Percentiles rank a stretch among this genome's conserved stretches.
phyloP scores from a whole-genome alignment of 2,329 filamentous ascomycete species.

The Zymoseptoria passerinii region DNA sequence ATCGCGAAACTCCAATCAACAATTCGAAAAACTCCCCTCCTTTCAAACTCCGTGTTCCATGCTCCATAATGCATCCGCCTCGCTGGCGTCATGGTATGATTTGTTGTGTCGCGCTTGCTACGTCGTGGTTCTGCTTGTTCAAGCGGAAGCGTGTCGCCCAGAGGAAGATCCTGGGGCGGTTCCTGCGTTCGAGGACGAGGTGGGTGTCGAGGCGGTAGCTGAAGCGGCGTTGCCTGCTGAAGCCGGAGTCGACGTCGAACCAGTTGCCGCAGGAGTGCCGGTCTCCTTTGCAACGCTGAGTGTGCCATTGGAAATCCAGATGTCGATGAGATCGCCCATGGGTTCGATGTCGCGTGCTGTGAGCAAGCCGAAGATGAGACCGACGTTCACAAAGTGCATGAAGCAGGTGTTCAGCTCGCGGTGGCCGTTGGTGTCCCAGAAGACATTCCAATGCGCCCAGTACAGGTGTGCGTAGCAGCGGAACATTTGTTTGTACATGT shows the following conservation, averaged over 20 bases:
- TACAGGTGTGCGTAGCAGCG: conserved; percentile 47
- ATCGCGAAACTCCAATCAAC: not conserved
- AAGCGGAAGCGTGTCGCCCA: not conserved
- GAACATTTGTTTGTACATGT: conserved; percentile 49
- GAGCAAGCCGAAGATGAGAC: conserved; percentile 70
- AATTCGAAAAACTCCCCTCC: not conserved
- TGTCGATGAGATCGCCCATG: conserved; percentile 87
- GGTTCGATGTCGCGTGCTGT: conserved; percentile 86
- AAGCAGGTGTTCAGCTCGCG: conserved; percentile 48
- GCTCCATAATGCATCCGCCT: not conserved
- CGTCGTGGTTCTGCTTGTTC: not conserved
- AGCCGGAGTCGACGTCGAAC: not conserved
- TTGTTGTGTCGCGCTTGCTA: not conserved
- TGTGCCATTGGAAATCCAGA: conserved; percentile 83
- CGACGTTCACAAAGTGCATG: conserved; percentile 50
- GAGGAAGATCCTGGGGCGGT: not conserved
- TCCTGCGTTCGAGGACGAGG: not conserved
- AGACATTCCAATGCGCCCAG: conserved; percentile 45
- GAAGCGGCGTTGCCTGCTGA: not conserved
- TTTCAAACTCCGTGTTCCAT: not conserved
- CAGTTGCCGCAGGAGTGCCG: conserved; percentile 1
- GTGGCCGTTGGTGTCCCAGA: conserved; percentile 42
- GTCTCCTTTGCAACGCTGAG: conserved; percentile 49
- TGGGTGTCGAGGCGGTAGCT: not conserved
- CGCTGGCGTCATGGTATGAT: not conserved